These are phyloP conservation scores for Penicillium brevicompactum DNA, from an alignment of 2,329 filamentous ascomycete genomes.

Conservation along the genomic window DNA sequence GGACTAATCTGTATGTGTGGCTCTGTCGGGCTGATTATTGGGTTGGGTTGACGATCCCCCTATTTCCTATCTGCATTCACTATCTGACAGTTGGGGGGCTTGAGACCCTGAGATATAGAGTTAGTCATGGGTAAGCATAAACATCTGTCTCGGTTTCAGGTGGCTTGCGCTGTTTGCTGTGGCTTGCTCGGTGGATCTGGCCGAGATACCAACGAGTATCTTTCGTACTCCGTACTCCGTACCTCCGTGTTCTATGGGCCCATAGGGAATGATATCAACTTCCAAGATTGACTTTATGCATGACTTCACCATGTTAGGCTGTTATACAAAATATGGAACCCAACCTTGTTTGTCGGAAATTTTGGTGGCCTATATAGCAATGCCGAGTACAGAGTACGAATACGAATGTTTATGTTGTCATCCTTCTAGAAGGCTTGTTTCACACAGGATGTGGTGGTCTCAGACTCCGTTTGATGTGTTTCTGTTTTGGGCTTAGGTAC, in stretches of 20 bases:
- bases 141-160: background rate
- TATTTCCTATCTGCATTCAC: background rate
- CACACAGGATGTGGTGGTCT: background rate
- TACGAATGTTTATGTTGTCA: background rate
- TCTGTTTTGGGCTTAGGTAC: no score
- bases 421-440: background rate
- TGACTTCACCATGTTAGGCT: background rate
- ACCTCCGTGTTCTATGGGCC: no score
- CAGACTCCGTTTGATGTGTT: background rate
- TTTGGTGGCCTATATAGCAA: background rate
- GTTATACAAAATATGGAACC: background rate
- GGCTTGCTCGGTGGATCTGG: background rate
- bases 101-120: background rate
- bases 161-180: background rate
- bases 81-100: background rate
- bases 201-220: background rate
- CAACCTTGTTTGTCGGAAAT: background rate
- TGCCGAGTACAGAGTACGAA: background rate
- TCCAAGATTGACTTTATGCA: background rate
- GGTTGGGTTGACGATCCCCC: background rate
- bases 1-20: no score
- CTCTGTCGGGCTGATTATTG: background rate
- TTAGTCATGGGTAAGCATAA: background rate
- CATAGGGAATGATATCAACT: no score
- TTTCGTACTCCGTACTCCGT: no score